Conservation (phyloP, 1,284 basidiomycete species). For the Leucoagaricus sp. region DNA sequence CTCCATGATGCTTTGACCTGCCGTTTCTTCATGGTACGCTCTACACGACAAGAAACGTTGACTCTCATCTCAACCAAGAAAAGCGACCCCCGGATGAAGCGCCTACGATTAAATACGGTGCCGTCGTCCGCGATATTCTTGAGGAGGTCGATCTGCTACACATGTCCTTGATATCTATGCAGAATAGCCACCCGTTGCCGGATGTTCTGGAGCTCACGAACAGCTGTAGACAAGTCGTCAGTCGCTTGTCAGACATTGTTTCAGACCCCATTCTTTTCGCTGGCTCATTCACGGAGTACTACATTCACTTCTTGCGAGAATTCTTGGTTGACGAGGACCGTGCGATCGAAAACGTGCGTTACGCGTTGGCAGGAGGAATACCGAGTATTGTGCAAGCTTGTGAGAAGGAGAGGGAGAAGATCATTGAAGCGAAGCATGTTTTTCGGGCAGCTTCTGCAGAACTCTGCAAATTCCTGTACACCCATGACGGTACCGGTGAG, state of each 20-base stretch:
- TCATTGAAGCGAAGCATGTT: slow-evolving; percentile 1
- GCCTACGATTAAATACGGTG: not conserved
- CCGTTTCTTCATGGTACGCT: not conserved
- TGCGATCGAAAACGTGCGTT: not conserved
- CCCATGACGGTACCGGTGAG: not conserved
- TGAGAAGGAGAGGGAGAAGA: not conserved
- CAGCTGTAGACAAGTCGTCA: slow-evolving; percentile 1
- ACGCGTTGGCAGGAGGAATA: slow-evolving; percentile 3
- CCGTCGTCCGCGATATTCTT: slow-evolving; percentile 1
- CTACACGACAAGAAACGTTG: not conserved
- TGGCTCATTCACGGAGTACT: slow-evolving; percentile 7
- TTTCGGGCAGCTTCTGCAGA: not conserved
- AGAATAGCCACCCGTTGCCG: not conserved
- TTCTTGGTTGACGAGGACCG: not conserved
- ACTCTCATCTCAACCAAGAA: not conserved
- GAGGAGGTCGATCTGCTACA: not conserved
- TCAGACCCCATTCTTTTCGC: slow-evolving; percentile 9
- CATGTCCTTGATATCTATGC: slow-evolving; percentile 5
- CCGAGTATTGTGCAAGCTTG: slow-evolving; percentile 7
- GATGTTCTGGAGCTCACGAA: slow-evolving; percentile 6
- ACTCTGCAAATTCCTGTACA: not conserved
- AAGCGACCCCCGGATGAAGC: slow-evolving; percentile 1
- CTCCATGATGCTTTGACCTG: not conserved
- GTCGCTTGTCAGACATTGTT: not conserved
- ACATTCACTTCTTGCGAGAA: slow-evolving; percentile 2